phyloP scores from a whole-genome alignment of 805 yeast genomes.

The Ogataea paraovalis region DNA sequence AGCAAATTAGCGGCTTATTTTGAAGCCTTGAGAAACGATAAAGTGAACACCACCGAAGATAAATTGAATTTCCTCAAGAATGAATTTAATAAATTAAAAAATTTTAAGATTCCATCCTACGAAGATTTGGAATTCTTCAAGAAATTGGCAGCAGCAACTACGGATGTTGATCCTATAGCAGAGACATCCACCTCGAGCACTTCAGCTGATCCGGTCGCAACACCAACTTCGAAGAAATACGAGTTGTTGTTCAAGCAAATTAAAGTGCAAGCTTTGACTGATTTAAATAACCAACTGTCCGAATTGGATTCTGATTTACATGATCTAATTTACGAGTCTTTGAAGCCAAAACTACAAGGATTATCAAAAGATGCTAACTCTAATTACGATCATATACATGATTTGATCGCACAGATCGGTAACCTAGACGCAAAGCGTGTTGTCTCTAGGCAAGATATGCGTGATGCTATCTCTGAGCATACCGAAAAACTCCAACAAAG shows the following conservation, averaged over 20 bases:
- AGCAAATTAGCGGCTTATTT: constrained; percentile 9
- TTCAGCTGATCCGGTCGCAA: constrained; percentile 8
- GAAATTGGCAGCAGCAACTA: constrained; percentile 9
- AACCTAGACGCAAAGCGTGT: constrained; percentile 10
- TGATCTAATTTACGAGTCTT: constrained; percentile 24
- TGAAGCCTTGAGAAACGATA: constrained; percentile 17
- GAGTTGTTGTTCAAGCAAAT: constrained; percentile 33
- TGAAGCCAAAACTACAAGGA: constrained; percentile 34
- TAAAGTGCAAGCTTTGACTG: constrained; percentile 34
- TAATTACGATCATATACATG: constrained; percentile 28
- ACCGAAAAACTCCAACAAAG: constrained; percentile 27
- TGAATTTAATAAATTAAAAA: constrained; percentile 28
- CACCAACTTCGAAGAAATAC: constrained; percentile 26
- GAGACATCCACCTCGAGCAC: constrained; percentile 11
- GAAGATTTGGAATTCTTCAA: constrained; percentile 23
- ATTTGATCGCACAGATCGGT: constrained; percentile 24
- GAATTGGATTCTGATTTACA: constrained; percentile 27
- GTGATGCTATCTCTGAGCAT: constrained; percentile 37
- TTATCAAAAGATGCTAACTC: constrained; percentile 26
- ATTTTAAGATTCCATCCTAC: constrained; percentile 26
- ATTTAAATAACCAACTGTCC: constrained; percentile 36
- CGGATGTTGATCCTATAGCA: constrained; percentile 4
- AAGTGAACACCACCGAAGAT: constrained; percentile 22
- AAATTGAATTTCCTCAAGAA: constrained; percentile 30
- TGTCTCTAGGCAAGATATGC: constrained; percentile 44